Evolutionary conservation across 371 early-diverging fungal species (phyloP), one percentile per base, ranked within the genome.

Genomic region (Mucor velutinosus): DNA sequence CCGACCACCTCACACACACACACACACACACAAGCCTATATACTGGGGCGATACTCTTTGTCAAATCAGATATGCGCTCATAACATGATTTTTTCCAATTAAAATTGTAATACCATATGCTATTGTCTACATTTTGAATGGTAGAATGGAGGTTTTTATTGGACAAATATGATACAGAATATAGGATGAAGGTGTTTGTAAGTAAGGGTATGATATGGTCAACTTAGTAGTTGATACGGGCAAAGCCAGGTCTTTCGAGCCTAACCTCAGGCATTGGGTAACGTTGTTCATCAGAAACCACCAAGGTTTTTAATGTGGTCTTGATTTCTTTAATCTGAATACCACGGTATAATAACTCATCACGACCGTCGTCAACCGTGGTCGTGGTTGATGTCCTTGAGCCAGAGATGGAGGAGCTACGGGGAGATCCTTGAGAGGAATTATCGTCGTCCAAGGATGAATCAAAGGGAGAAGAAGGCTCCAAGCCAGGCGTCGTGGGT

Each of bases 311-410:
- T 3, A 84, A 57, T 10, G 84, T 84, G 14, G 80, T 73, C 49
- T 84, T 84, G 65, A 84, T 79, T 60, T 84, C 81, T 59, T 84
- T 84, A 19, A 84, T 77, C n/a, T 73, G 76, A 43, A 84, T 84
- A 56, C 84, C 84, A 58, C 84, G 71, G 41, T 81, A 81, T 25
- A 75, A 25, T 19, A 84, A 62, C 56, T 84, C 84, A 62, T 74
- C 75, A 11, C 70, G 68, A 15, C 83, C 83, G 60, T 82, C 80
- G 49, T 82, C 83, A 6, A 65, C n/a, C 0, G 19, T 23, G 19
- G 55, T 21, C 5, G 43, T 21, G 11, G 21, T 45, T 4, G 61
- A 49, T 21, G 32, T 49, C 7, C 32, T 62, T 19, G 32, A 17
- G 4, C 58, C 8, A 32, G 58, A 14, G 15, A 53, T 32, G 11